Percentiles rank a stretch among this genome's conserved stretches.
Evolutionary conservation across 768 basidiomycete species (phyloP).

Genomic region (Mycena leptocephala): DNA sequence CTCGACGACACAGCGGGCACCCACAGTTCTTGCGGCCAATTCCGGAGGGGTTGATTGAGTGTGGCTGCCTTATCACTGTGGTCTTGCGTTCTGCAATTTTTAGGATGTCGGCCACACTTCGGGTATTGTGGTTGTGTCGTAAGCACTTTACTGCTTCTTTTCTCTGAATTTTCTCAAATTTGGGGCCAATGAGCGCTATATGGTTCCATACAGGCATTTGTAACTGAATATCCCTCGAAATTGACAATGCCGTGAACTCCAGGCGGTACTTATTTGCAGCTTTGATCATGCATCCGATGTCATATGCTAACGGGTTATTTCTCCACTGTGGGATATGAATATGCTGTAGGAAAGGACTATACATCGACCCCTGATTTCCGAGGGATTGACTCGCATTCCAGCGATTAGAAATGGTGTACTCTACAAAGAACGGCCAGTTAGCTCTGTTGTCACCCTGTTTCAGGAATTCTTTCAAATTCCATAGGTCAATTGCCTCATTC

Average conservation of each 20-base stretch:
- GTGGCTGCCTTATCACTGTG: neutral
- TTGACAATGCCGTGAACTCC: too few relatives aligned
- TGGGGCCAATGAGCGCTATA: too few relatives aligned
- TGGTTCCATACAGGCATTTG: too few relatives aligned
- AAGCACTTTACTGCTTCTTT: neutral
- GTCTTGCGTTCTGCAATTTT: neutral
- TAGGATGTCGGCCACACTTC: neutral
- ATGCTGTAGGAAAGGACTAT: neutral
- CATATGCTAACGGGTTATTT: neutral
- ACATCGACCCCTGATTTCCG: neutral
- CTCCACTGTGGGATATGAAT: neutral
- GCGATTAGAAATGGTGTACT: neutral
- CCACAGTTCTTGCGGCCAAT: too few relatives aligned
- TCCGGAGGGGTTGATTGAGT: conserved; percentile 6
- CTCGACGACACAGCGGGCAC: conserved; percentile 1
- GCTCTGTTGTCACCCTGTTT: neutral
- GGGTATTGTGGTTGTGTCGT: neutral
- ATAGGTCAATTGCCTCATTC: neutral
- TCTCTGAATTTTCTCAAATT: too few relatives aligned
- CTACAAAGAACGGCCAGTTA: neutral
- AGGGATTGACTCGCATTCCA: neutral
- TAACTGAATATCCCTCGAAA: too few relatives aligned
- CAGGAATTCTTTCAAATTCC: neutral
- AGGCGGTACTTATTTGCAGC: too few relatives aligned
- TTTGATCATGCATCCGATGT: too few relatives aligned